Evolutionary conservation across 495 filamentous ascomycete genomes (phyloP), one percentile per base, ranked within the genome.

Genomic region (Hypomontagnella monticulosa): DNA sequence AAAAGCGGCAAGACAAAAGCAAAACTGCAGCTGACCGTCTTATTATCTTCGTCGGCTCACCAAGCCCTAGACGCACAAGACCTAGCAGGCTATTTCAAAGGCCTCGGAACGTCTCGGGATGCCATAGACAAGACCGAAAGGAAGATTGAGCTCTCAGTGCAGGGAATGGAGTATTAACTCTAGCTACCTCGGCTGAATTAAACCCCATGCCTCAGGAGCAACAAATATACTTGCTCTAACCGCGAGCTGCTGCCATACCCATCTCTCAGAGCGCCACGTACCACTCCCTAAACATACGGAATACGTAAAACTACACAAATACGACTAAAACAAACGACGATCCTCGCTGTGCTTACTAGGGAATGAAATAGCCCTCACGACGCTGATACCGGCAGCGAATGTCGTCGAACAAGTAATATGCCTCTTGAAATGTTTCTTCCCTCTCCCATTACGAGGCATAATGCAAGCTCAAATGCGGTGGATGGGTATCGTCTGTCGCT

Each of bases 21-120:
- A 41, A 73, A 73, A 33, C 19, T 80, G 14, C 63, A 60, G 12
- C 59, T 81, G 11, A 69, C 56, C 1, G 57, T 81, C 20, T 69
- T 59, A 12, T 47, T 80, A 33, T 69, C 48, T 57, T 50, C 74
- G 20, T 37, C 51, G 4, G 37, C 61, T 14, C 57, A 55, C 18
- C 63, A 57, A 19, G 51, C 66, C 20, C 14, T 79, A 12, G 49
- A 77, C 30, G 38, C 56, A 4, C 51, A 71, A 19, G 58, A 72
- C 8, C 32, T 81, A 18, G 19, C 38, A 40, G 67, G 63, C 40
- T 54, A 62, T 20, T 76, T 80, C 62, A 75, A 75, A 36, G 33
- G 37, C 3, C 46, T 77, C 15, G 71, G 65, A 3, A 80, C 74
- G 55, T 43, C 52, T 11, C 61, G 57, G 33, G 57, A 75, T 12